Evolutionary conservation across 2,329 filamentous ascomycete species (phyloP).

Genomic region (Pyricularia pennisetigena): DNA sequence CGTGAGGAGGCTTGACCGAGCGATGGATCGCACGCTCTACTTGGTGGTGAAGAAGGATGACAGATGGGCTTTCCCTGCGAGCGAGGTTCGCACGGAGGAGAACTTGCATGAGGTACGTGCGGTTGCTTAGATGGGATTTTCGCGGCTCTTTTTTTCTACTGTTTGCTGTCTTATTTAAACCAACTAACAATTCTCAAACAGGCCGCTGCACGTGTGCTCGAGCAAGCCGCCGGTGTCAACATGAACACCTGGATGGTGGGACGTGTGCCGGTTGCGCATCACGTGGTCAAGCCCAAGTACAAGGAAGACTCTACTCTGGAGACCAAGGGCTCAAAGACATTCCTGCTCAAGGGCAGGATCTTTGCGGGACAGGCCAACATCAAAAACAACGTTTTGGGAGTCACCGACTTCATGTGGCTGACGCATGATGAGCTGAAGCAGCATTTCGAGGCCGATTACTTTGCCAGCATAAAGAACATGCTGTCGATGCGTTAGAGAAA

Average conservation of each 20-base stretch:
- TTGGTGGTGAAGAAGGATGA: constrained; percentile 63
- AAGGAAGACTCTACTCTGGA: constrained; percentile 23
- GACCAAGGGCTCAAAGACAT: constrained; percentile 50
- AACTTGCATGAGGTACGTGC: constrained; percentile 68
- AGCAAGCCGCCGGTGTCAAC: constrained; percentile 72
- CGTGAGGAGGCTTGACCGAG: constrained; percentile 65
- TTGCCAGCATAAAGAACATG: constrained; percentile 69
- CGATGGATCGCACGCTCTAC: constrained; percentile 76
- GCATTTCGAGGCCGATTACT: constrained; percentile 60
- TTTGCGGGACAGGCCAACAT: constrained; percentile 93
- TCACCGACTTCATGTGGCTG: constrained; percentile 85
- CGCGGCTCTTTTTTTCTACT: background rate
- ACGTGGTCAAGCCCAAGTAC: constrained; percentile 45
- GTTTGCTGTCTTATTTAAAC: background rate
- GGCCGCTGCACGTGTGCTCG: constrained; percentile 73
- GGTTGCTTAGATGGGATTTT: constrained; percentile 10
- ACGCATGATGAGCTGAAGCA: constrained; percentile 77
- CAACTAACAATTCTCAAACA: constrained; percentile 25
- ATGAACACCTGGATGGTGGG: constrained; percentile 99
- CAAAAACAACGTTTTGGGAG: constrained; percentile 56
- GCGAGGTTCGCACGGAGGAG: constrained; percentile 59
- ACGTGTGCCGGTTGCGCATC: constrained; percentile 77
- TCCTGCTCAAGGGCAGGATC: constrained; percentile 94
- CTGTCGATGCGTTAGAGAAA: constrained; percentile 57
- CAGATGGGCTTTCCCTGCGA: constrained; percentile 74